Evolutionary conservation across 2,329 filamentous ascomycete genomes (phyloP), one percentile per base, ranked within the genome.

Genomic region (Penicillium olsonii): DNA sequence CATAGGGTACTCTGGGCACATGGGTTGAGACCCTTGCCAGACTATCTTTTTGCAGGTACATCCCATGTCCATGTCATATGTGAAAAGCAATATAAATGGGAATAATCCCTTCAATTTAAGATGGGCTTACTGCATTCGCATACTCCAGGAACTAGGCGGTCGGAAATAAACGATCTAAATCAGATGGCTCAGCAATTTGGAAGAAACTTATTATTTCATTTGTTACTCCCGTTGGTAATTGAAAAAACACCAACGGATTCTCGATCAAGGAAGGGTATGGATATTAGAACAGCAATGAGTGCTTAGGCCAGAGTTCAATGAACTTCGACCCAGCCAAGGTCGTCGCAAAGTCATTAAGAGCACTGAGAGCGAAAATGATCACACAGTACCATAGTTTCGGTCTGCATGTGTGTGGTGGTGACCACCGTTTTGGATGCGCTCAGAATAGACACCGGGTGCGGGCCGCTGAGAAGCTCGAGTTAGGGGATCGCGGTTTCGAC

Each of bases 371-470:
- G 9, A 14, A 19, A 9, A 29, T 10, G 15, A 15, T 53, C 39
- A 59, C 8, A 61, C 48, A 4, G 62, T 66, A 12, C 64, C 63
- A 48, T 69, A 68, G n/a, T 55, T 55, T 27, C 50, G 18, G 17
- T 27, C 35, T 18, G 42, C 41, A 5, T 37, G 48, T 8, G 44
- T 43, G 11, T 42, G 26, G 7, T 48, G 40, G 19, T 61, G 64
- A 19, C 67, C 68, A 10, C 71, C 70, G n/a, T 62, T 65, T 42
- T 72, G 69, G 38, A 74, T 70, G 14, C 67, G 64, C 5, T 71
- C 61, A 5, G 71, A 74, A 49, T 72, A 74, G 11, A 74, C 69
- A 1, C 70, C 70, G 2, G 69, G 69, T 0, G 69, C 70, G 8
- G 52, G 62, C 12, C 41, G 53, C 19, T 53, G 50, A 5, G 53